Evolutionary conservation across 768 basidiomycete species (phyloP), one percentile per base, ranked within the genome.

Genomic region (Leccinellum luteum): DNA sequence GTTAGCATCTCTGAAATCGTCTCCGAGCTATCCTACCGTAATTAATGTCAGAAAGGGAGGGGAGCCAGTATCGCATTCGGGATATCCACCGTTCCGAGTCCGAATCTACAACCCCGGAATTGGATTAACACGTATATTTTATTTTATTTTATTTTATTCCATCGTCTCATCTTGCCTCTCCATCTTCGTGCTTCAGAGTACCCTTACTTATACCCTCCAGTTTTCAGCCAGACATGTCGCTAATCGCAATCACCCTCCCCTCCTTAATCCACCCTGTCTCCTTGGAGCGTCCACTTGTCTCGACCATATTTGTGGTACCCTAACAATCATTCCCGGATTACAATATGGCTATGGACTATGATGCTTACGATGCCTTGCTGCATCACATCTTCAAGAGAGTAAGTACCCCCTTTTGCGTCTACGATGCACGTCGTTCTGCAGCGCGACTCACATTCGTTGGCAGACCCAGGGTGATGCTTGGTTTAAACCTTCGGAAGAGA

Each of bases 401-500:
- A 60, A 10, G 81, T 71, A 15, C 35, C 54, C 12, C 12, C 32
- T 0, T 55, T 48, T 19, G 41, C 32, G 13, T 51, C 51, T n/a
- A 9, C 19, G 28, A 17, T 30, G 9, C 38, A 51, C 15, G 38
- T 57, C 51, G 15, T 21, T 41, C 10, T 7, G 3, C 3, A 14
- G 6, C 49, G 64, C 48, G 55, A 8, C 47, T 43, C 41, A 43
- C 5, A 19, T 43, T 12, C 41, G 17, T 49, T 15, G 9, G 23
- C 75, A 90, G 87, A 91, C 90, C 1, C 87, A 90, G 67, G 84
- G 86, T 3, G 89, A 90, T 57, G 86, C 90, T 7, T 92, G 90
- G 90, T 91, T 92, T 73, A 92, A 90, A 65, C 89, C 89, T 4
- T 83, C 89, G 0, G 87, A 90, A 64, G 90, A 92, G 72, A 91